phyloP scores from a whole-genome alignment of 345 rosid species.

The Clausena lansium region DNA sequence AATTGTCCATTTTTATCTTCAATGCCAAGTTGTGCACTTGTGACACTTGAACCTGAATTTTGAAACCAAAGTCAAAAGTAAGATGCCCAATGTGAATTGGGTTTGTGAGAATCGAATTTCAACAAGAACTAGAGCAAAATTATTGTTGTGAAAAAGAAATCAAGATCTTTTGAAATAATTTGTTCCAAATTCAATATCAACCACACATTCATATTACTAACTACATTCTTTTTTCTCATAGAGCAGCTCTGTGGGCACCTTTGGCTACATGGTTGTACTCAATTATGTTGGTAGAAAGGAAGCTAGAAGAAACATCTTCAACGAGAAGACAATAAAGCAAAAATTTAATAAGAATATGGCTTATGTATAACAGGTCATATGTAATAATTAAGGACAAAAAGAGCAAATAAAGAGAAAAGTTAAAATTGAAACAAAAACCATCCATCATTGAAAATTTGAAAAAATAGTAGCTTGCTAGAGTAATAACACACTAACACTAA shows the following conservation, averaged over 20 bases:
- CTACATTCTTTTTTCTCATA: not conserved
- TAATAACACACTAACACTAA: not conserved
- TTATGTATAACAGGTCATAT: slow-evolving; percentile 7
- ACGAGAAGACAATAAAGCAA: slow-evolving; percentile 7
- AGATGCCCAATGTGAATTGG: not conserved
- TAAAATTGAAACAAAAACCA: slow-evolving; percentile 17
- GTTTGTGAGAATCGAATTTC: not conserved
- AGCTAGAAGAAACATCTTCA: not conserved
- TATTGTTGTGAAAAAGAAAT: too few relatives aligned
- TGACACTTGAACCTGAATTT: slow-evolving; percentile 32
- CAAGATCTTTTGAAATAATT: not conserved
- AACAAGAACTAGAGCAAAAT: not conserved
- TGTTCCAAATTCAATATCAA: not conserved
- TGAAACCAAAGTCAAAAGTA: not conserved
- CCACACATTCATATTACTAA: not conserved
- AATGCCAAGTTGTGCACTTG: not conserved
- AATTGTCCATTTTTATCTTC: not conserved
- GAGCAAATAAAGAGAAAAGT: slow-evolving; percentile 9
- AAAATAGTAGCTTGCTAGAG: too few relatives aligned
- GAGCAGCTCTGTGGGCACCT: not conserved
- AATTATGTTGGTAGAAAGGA: not conserved
- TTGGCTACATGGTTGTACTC: not conserved
- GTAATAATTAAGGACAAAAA: slow-evolving; percentile 21
- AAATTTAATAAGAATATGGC: not conserved
- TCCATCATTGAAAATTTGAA: slow-evolving; percentile 20